These are phyloP conservation scores for Chromera velia DNA, from an alignment of 73 alveolate species.

Conservation along the genomic window DNA sequence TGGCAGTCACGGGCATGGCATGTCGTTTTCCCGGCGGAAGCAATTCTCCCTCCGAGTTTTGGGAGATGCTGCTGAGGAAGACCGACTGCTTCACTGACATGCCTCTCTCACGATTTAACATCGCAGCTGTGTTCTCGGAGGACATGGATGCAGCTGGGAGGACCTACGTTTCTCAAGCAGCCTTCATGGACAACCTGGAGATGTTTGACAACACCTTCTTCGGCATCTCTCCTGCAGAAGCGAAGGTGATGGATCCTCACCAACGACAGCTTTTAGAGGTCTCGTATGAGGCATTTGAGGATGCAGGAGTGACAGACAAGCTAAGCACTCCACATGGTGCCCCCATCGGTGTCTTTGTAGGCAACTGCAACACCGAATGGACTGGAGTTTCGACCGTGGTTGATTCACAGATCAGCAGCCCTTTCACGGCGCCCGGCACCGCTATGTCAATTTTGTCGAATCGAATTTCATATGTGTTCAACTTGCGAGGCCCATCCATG, in stretches of 20 bases:
- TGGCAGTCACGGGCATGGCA: background rate
- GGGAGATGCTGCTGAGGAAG: background rate
- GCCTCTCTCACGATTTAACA: conserved; percentile 29
- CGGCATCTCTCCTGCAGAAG: conserved; percentile 23
- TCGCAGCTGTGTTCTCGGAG: conserved; percentile 8
- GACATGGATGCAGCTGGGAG: background rate
- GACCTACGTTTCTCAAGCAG: no score
- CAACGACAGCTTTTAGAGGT: conserved; percentile 30
- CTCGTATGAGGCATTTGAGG: conserved; percentile 11
- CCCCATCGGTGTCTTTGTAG: conserved; percentile 2
- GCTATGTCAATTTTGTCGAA: no score
- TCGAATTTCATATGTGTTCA: conserved; percentile 32
- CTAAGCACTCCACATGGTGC: no score
- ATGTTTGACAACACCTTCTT: conserved; percentile 34
- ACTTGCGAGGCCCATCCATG: conserved; percentile 33
- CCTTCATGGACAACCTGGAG: no score
- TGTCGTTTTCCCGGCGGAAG: background rate
- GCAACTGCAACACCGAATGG: conserved; percentile 14
- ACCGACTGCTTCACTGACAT: conserved; percentile 21
- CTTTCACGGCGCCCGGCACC: no score
- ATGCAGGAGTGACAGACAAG: no score
- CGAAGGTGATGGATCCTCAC: conserved; percentile 18
- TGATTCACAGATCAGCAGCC: no score
- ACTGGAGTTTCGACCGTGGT: background rate
- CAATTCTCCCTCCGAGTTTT: background rate